Base-by-base conservation (phyloP, 768 basidiomycete species). In the Cystofilobasidium macerans region DNA sequence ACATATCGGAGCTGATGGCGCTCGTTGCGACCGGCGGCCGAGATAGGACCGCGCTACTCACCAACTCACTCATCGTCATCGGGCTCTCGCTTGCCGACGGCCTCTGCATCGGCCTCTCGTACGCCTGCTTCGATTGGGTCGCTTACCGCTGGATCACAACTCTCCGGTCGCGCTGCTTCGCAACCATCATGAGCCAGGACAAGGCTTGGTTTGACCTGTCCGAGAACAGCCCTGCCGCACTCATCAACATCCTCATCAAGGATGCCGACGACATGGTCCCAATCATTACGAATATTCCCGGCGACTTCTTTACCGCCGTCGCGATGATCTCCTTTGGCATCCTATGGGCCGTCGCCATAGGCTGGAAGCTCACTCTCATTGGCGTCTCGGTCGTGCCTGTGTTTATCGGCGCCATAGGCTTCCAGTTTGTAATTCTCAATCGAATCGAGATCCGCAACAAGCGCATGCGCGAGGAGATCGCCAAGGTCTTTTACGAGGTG, bases 331-430 rank as follows among this genome's bases (percentile, higher is more conserved):
- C 81, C 0, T 78, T 94, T 2, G 93, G 92, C 11, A 76, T 98
- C 24, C 73, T 87, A 22, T 99, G 95, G 94, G 93, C 93, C 0
- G 79, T 97, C 75, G 81, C 83, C 1, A 78, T 81, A 35, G 89
- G 90, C 0, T 99, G 94, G 95, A 85, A 95, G 77, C 79, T 98
- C 70, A 94, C 91, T 0, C 81, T 98, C 22, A 88, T 88, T 2
- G 93, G 92, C 0, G 76, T 97, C 33, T 90, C 86, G 1, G 82
- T 97, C 53, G 89, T 83, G 0, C 93, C 92, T 0, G 81, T 93
- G 14, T 94, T 95, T 72, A 85, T 83, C 2, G 76, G 82, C 13
- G 80, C 82, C 13, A 88, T 91, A 82, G 81, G 84, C 7, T 70
- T 86, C 20, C 90, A 93, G 77, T 83, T 86, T 1, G 77, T 79